Evolutionary conservation across 2,329 filamentous ascomycete species (phyloP).

Genomic region (Penicillium polonicum): DNA sequence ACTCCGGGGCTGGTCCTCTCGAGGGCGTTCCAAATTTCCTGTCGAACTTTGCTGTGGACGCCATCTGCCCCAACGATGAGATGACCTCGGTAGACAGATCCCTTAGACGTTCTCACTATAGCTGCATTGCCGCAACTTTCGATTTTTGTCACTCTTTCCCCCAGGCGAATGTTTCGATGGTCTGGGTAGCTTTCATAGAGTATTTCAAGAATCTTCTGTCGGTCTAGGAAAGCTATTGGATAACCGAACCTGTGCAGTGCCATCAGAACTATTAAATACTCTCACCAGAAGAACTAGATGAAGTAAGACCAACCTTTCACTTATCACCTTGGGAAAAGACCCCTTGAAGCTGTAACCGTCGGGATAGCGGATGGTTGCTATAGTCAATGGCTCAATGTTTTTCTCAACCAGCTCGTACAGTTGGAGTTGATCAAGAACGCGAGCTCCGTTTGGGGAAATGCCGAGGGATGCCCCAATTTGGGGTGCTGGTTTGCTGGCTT

Average conservation of each 20-base stretch:
- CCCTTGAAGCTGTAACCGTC: background rate
- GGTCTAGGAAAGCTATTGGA: background rate
- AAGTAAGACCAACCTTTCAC: background rate
- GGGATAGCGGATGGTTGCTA: background rate
- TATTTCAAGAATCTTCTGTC: background rate
- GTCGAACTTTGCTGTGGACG: background rate
- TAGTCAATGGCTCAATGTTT: background rate
- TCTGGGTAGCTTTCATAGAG: background rate
- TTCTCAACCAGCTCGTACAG: background rate
- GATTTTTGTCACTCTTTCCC: background rate
- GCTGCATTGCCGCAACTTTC: background rate
- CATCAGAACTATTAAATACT: background rate
- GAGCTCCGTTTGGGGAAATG: background rate
- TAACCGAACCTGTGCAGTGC: background rate
- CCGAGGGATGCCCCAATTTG: background rate
- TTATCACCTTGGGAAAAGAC: background rate
- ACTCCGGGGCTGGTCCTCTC: background rate
- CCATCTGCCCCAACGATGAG: conserved; percentile 1
- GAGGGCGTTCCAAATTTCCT: background rate
- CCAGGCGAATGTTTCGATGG: background rate
- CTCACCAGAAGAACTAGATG: background rate
- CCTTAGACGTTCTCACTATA: background rate
- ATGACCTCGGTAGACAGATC: background rate
- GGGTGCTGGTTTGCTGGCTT: background rate
- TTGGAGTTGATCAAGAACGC: background rate